These are phyloP conservation scores for Berberis thunbergii DNA, from an alignment of 164 flowering plant genomes.

Conservation along the genomic window DNA sequence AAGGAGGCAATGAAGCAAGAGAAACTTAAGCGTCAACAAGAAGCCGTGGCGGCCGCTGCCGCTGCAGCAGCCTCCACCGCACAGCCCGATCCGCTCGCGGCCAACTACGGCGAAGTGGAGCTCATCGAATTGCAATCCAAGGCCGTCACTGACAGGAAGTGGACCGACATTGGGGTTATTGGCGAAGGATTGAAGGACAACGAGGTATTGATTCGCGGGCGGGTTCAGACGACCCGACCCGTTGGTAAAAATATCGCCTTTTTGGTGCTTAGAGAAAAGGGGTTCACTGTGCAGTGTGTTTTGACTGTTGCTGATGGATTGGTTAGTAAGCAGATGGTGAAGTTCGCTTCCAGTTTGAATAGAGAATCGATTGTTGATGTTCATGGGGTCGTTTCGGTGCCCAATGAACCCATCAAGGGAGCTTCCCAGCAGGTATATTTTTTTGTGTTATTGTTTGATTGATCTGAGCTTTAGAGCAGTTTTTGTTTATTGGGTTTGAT, in stretches of 20 bases:
- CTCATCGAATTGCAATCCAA: conserved; percentile 55
- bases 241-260: conserved; percentile 81
- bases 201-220: conserved; percentile 57
- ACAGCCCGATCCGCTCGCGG: conserved; percentile 39
- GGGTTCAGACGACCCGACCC: conserved; percentile 65
- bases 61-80: conserved; percentile 24
- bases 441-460: not conserved
- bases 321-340: conserved; percentile 76
- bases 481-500: too few species aligned
- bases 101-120: conserved; percentile 69
- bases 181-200: conserved; percentile 29
- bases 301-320: conserved; percentile 36
- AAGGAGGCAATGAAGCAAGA: conserved; percentile 49
- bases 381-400: conserved; percentile 64
- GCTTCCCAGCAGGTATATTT: conserved; percentile 61
- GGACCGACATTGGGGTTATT: conserved; percentile 48
- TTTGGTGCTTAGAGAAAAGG: conserved; percentile 64
- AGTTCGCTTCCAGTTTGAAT: conserved; percentile 49
- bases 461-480: conserved; percentile 2
- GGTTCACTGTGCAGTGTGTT: conserved; percentile 85
- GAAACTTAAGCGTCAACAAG: conserved; percentile 38
- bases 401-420: conserved; percentile 52
- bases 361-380: conserved; percentile 70
- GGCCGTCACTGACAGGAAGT: conserved; percentile 31
- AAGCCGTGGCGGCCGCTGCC: conserved; percentile 41